Evolutionary conservation across 371 early-diverging fungal genomes (phyloP).

Genomic region (Entomophthora muscae): DNA sequence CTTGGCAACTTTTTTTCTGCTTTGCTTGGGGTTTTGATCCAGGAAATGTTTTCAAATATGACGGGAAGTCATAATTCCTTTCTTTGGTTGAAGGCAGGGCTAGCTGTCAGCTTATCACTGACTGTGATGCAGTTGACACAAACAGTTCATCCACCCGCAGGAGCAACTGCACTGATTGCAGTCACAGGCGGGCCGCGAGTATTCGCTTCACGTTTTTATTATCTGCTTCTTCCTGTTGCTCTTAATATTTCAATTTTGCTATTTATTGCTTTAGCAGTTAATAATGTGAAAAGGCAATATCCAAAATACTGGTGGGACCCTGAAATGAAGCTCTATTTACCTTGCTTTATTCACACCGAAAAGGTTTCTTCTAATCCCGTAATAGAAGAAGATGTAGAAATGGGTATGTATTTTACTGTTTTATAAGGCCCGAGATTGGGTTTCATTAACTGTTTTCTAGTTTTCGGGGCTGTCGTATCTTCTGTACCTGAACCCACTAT

Average conservation of each 20-base stretch:
- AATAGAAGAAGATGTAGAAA: background rate
- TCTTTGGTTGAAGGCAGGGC: conserved; percentile 44
- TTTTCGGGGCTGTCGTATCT: background rate
- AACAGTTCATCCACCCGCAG: conserved; percentile 57
- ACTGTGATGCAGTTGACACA: conserved; percentile 42
- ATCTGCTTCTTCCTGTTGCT: conserved; percentile 32
- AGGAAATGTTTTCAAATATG: conserved; percentile 29
- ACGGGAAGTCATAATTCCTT: conserved; percentile 18
- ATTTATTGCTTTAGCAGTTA: conserved; percentile 34
- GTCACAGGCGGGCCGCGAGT: conserved; percentile 22
- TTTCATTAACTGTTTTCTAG: background rate
- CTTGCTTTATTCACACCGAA: background rate
- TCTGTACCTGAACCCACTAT: background rate
- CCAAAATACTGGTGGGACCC: conserved; percentile 48
- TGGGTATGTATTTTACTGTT: too few species aligned
- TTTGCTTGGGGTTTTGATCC: conserved; percentile 36
- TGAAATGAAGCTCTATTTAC: background rate
- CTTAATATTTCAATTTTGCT: conserved; percentile 31
- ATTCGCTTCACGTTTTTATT: conserved; percentile 32
- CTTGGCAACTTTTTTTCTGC: conserved; percentile 43
- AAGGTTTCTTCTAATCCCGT: background rate
- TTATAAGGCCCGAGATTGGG: too few species aligned
- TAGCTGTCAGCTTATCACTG: conserved; percentile 46
- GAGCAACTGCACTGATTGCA: conserved; percentile 50
- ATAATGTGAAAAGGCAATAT: conserved; percentile 45